Evolutionary conservation across 768 basidiomycete species (phyloP).

Genomic region (Boletus eberwhitei): DNA sequence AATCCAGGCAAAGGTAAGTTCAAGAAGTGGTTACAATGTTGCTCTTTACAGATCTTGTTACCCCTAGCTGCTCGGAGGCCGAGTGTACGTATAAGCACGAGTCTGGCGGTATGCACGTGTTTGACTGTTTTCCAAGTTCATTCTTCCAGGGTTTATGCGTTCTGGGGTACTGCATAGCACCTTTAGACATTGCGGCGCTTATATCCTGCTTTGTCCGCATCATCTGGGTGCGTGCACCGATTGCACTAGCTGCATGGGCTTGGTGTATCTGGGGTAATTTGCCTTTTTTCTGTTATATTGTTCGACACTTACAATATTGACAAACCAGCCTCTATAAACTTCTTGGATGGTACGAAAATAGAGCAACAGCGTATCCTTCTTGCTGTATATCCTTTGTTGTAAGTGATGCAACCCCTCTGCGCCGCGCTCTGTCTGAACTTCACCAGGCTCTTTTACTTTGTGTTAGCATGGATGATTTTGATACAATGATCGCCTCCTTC

Average conservation of each 20-base stretch:
- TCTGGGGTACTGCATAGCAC: conserved; percentile 93
- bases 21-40: background rate
- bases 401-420: conserved; percentile 30
- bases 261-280: conserved; percentile 96
- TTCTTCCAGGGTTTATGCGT: conserved; percentile 97
- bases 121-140: conserved; percentile 46
- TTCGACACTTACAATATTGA: background rate
- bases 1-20: conserved; percentile 84
- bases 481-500: conserved; percentile 55
- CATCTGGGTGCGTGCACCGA: conserved; percentile 83
- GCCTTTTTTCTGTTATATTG: background rate
- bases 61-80: conserved; percentile 69
- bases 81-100: conserved; percentile 57
- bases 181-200: conserved; percentile 86
- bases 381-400: conserved; percentile 96
- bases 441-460: conserved; percentile 83
- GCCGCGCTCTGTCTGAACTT: background rate
- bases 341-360: conserved; percentile 92
- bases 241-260: conserved; percentile 84
- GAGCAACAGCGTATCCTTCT: conserved; percentile 86
- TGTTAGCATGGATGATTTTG: conserved; percentile 95
- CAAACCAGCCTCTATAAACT: conserved; percentile 81
- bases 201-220: conserved; percentile 80
- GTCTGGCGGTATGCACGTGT: background rate
- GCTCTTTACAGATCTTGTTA: background rate